Evolutionary conservation across 495 filamentous ascomycete genomes (phyloP), one percentile per base, ranked within the genome.

Genomic region (Aspergillus affinis): DNA sequence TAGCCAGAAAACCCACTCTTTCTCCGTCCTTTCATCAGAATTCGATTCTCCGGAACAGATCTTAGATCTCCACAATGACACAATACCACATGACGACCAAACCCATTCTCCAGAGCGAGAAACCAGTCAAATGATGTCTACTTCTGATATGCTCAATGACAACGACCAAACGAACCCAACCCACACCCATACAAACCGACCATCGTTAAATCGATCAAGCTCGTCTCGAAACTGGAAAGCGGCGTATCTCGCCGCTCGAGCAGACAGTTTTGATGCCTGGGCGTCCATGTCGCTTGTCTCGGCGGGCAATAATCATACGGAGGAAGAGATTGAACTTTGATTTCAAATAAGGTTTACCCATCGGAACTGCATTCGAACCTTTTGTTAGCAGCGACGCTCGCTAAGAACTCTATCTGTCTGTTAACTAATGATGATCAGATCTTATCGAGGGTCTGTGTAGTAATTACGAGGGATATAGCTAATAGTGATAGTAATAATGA

Each of bases 271-370:
- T 55, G 68, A 72, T 29, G 73, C 67, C 1, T 84, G 82, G 81
- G 68, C 68, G 44, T 69, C 75, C 21, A 60, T 79, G 19, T 69
- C 77, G 17, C 66, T 83, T 29, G 63, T 81, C 50, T 84, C 82
- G 27, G 74, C 78, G 13, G 72, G 72, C 15, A 66, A 75, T 60
- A 77, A 79, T 58, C 81, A 83, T 62, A 66, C 72, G 0, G 74
- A 80, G 52, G 72, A 75, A 54, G 82, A 83, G 65, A 58, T 74
- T 51, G 82, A 84, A 58, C 61, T 84, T n/a, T 83, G 60, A 70
- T 2, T 26, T 26, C 23, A 4, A 26, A 26, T 26, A 4, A 26
- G 23, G 23, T 26, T 26, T 26, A 26, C 23, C 23, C 4, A 2
- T 26, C 23, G 2, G 23, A 26, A 26, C 4, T 26, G 23, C 4